phyloP scores from a whole-genome alignment of 257 asterid species.

The Solanum appendiculatum region DNA sequence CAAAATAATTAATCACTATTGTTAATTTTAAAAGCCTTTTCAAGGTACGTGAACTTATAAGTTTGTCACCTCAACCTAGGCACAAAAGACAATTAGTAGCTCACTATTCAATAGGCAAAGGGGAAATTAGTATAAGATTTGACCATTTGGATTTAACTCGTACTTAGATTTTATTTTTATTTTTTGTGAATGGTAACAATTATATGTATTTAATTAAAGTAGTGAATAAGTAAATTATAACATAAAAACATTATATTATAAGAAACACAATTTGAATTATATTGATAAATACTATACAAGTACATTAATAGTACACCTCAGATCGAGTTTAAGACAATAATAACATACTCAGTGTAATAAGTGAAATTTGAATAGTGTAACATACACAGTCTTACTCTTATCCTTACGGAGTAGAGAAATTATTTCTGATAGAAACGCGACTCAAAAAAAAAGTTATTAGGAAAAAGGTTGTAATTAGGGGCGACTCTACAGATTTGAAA shows the following conservation, averaged over 20 bases:
- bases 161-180: not conserved
- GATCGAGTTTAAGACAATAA: not conserved
- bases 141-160: not conserved
- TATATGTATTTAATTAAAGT: not conserved
- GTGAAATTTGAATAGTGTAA: not conserved
- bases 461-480: not conserved
- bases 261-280: not conserved
- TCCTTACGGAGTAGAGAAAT: not conserved
- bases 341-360: not conserved
- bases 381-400: not conserved
- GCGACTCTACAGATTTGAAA: no score
- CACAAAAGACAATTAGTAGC: not conserved
- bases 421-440: rapidly evolving
- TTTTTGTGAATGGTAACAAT: not conserved
- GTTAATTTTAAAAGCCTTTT: not conserved
- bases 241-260: not conserved
- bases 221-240: not conserved
- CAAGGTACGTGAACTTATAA: not conserved
- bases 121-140: not conserved
- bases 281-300: not conserved
- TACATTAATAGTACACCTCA: not conserved
- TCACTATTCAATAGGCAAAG: not conserved
- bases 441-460: not conserved
- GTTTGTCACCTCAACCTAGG: not conserved
- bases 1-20: not conserved